Evolutionary conservation across 2,329 filamentous ascomycete genomes (phyloP).

Genomic region (Ophiostoma perfectum): DNA sequence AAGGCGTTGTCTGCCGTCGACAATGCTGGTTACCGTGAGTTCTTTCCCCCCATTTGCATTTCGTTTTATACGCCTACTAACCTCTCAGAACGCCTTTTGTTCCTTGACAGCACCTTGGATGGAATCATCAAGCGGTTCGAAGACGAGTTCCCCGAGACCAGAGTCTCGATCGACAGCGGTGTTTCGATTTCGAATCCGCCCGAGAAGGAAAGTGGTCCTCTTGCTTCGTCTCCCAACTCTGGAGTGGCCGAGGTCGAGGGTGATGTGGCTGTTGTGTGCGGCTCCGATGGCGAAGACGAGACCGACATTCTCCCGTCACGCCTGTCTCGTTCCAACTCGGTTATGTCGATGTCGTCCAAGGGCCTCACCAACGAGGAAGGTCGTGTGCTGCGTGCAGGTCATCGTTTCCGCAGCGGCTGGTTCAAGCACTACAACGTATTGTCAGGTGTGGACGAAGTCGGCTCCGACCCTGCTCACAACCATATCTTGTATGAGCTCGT

Average conservation of each 20-base stretch:
- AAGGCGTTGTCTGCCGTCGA: slow-evolving; percentile 65
- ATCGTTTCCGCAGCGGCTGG: slow-evolving; percentile 51
- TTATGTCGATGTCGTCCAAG: slow-evolving; percentile 46
- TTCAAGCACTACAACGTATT: slow-evolving; percentile 49
- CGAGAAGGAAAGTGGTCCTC: slow-evolving; percentile 15
- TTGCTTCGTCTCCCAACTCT: slow-evolving; percentile 19
- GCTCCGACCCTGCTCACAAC: slow-evolving; percentile 46
- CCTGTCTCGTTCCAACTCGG: slow-evolving; percentile 49
- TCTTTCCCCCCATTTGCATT: not conserved
- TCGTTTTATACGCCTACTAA: not conserved
- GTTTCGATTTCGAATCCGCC: slow-evolving; percentile 29
- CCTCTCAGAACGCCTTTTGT: slow-evolving; percentile 63
- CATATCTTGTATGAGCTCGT: slow-evolving; percentile 57
- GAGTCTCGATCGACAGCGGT: slow-evolving; percentile 39
- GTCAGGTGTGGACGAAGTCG: slow-evolving; percentile 45
- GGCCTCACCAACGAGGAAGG: slow-evolving; percentile 54
- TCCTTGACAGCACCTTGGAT: slow-evolving; percentile 81
- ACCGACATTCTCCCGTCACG: slow-evolving; percentile 40
- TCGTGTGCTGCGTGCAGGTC: slow-evolving; percentile 50
- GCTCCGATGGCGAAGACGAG: slow-evolving; percentile 48
- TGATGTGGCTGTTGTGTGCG: slow-evolving; percentile 33
- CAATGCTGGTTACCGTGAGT: slow-evolving; percentile 66
- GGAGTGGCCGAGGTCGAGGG: slow-evolving; percentile 12
- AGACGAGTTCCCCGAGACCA: slow-evolving; percentile 89
- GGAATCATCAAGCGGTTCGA: slow-evolving; percentile 95